These are phyloP conservation scores for Canavalia gladiata DNA, from an alignment of 306 rosid genomes.

Conservation along the genomic window DNA sequence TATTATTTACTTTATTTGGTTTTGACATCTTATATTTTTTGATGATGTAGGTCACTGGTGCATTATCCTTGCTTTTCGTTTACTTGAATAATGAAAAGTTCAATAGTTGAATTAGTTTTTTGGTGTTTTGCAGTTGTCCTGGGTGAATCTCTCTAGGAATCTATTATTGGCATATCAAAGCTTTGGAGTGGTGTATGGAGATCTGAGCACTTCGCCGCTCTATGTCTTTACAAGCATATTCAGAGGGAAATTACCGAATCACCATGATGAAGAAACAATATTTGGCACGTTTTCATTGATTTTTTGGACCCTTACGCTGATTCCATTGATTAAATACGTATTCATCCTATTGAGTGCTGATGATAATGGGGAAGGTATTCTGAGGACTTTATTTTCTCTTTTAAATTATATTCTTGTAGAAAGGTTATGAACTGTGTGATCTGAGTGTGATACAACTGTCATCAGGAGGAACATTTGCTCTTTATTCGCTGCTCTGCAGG, in stretches of 20 bases:
- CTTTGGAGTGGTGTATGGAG: slow-evolving; percentile 91
- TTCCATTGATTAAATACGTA: slow-evolving; percentile 81
- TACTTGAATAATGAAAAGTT: slow-evolving; percentile 1
- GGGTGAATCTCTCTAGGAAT: slow-evolving; percentile 67
- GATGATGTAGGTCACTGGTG: background rate
- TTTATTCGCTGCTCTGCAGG: slow-evolving; percentile 85
- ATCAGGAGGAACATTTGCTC: slow-evolving; percentile 92
- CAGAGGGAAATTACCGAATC: slow-evolving; percentile 58
- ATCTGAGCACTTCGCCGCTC: slow-evolving; percentile 89
- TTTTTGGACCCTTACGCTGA: slow-evolving; percentile 81
- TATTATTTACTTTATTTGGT: background rate
- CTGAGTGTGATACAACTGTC: slow-evolving; percentile 41
- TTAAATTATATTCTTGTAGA: slow-evolving; percentile 5
- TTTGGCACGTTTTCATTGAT: slow-evolving; percentile 90
- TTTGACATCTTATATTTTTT: background rate
- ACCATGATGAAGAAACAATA: slow-evolving; percentile 69
- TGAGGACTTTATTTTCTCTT: background rate
- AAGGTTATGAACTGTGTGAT: slow-evolving; percentile 32
- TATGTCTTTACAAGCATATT: slow-evolving; percentile 80
- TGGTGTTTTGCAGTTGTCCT: slow-evolving; percentile 63
- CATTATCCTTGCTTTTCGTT: slow-evolving; percentile 24
- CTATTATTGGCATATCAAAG: slow-evolving; percentile 84
- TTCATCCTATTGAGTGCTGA: slow-evolving; percentile 84
- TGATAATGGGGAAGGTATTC: slow-evolving; percentile 85
- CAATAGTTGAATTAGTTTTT: slow-evolving; percentile 19